Evolutionary conservation across 768 basidiomycete species (phyloP), one percentile per base, ranked within the genome.

Genomic region (Boletales sp.): DNA sequence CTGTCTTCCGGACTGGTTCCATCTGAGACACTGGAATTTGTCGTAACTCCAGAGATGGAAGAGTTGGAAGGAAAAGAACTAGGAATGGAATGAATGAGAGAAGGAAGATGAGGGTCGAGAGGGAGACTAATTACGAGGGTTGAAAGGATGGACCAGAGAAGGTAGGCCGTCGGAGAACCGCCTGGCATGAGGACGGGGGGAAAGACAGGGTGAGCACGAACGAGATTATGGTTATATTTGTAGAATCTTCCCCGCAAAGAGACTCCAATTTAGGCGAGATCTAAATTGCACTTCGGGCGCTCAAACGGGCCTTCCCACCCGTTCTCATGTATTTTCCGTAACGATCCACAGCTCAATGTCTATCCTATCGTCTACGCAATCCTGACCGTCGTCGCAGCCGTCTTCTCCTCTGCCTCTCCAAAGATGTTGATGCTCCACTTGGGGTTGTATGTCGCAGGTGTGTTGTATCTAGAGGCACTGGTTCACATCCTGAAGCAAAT

Each of bases 11-110:
- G 82, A 75, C 62, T 81, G 55, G 42, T 37, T 76, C 87, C 87
- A 90, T 66, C 72, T 77, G 40, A 90, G 67, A 67, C 89, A 90
- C 53, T 82, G 75, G 67, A 90, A 87, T 51, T 69, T 76, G 69
- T 91, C 89, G 60, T 90, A 91, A 54, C 71, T 73, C 86, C 86
- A 91, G n/a, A 91, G 76, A 65, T 91, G 89, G 57, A 79, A 72
- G 41, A 86, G 59, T 48, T 90, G 75, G 65, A 88, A 87, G 40
- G 69, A 58, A 48, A 81, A 74, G 61, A 90, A 90, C 88, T 87
- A 55, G 8, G 8, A 21, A 8, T 10, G 13, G 15, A 2, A 17
- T 56, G 15, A 2, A 17, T 56, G 61, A 62, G 57, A 29, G 21
- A 6, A 1, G 15, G 8, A 27, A 18, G 11, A 5, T 27, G 27